Evolutionary conservation across 345 rosid genomes (phyloP), one percentile per base, ranked within the genome.

Genomic region (Nasturtium officinale): DNA sequence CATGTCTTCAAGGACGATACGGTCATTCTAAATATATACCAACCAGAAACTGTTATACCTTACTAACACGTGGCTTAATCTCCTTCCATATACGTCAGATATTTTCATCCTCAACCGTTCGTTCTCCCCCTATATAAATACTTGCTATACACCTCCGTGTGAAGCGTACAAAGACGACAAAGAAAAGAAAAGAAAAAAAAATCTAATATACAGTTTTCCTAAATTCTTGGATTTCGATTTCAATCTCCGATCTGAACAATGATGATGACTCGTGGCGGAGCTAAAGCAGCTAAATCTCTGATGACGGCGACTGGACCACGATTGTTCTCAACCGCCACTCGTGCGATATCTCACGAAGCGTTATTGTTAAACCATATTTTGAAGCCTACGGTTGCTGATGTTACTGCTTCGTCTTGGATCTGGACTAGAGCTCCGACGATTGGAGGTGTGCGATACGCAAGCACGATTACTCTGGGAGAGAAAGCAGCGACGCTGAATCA

Each of bases 261-360:
- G 77, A 77, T 65, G 70, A 72, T 67, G 74, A 46, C 9, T 61
- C 78, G 70, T 57, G 74, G 81, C 55, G 81, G 74, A 61, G 65
- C 71, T 20, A 72, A 67, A 70, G 42, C 25, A 58, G 78, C 74
- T 4, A 52, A 73, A 51, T 60, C 81, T 46, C 37, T 78, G 17
- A 23, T 77, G 43, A 32, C 43, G 4, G 66, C 54, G 23, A 38
- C 47, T 15, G 61, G 72, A 50, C 77, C 71, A n/a, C 67, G 75
- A 17, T 11, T 77, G 15, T 64, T 70, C 66, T 61, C 79, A 10
- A 61, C 74, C 30, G 32, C 64, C 21, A n/a, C 65, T 1, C 75
- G 75, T 42, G 30, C 37, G 7, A 6, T 69, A 5, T 53, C 69
- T 60, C 79, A 67, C 63, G 69, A 75, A 58, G 28, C 63, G 25